Percentiles rank a stretch among this genome's conserved stretches.
phyloP scores from a whole-genome alignment of 2,329 filamentous ascomycete genomes.

The Phaeosphaeria sp. region DNA sequence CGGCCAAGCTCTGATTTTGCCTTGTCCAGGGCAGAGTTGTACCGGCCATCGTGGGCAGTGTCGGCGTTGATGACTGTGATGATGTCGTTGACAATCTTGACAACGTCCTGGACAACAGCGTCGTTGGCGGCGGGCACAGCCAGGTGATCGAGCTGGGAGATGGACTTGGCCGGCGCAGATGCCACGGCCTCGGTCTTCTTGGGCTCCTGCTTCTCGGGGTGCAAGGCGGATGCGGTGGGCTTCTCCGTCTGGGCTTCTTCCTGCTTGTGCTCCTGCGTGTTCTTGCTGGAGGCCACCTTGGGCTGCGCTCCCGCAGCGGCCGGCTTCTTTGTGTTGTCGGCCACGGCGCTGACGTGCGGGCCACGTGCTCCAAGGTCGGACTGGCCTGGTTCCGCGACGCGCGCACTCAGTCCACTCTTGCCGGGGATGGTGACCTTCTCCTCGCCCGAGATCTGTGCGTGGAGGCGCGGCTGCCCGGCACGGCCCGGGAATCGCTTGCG shows the following conservation, averaged over 20 bases:
- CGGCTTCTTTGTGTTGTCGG: conserved; percentile 50
- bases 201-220: conserved; percentile 11
- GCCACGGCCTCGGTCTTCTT: conserved; percentile 32
- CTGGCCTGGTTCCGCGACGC: conserved; percentile 67
- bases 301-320: conserved; percentile 19
- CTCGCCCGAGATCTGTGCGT: conserved; percentile 61
- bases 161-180: conserved; percentile 28
- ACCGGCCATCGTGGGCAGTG: conserved; percentile 73
- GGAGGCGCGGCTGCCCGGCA: conserved; percentile 48
- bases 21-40: conserved; percentile 78
- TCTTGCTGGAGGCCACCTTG: conserved; percentile 38
- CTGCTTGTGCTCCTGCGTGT: conserved; percentile 40
- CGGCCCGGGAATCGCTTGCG: conserved; percentile 76
- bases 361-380: conserved; percentile 52
- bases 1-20: conserved; percentile 83
- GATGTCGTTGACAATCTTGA: conserved; percentile 94
- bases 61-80: conserved; percentile 93
- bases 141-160: conserved; percentile 76
- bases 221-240: conserved; percentile 27
- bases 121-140: conserved; percentile 78
- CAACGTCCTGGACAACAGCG: conserved; percentile 88
- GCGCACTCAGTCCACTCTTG: conserved; percentile 85
- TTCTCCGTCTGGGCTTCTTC: conserved; percentile 35
- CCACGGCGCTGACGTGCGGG: conserved; percentile 68
- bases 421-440: conserved; percentile 82